Evolutionary conservation across 805 yeast species (phyloP), one percentile per base, ranked within the genome.

Genomic region (Helenozyma baotianmanensis): DNA sequence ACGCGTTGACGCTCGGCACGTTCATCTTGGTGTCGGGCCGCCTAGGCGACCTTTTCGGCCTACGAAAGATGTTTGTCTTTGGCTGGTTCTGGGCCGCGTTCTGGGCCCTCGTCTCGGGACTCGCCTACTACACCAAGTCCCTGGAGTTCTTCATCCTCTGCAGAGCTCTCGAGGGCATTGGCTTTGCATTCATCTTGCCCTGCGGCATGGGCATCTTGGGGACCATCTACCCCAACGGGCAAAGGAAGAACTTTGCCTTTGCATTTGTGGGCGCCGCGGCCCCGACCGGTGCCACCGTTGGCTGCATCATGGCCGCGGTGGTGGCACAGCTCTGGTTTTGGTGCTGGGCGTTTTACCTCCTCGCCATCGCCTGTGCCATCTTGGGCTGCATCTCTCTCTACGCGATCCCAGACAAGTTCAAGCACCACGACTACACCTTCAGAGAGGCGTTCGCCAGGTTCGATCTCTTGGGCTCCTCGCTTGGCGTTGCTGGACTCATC

Each of bases 31-130:
- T 78, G 4, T 71, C 82, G 23, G 92, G 92, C 7, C 67, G 79
- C 30, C 49, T 81, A 28, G 92, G 94, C 21, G 94, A 83, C 48
- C 60, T 82, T 9, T 76, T 74, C 44, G 92, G 92, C 0, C 62
- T 80, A 33, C 78, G 76, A 37, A 58, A 52, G 25, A 55, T 76
- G n/a, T 63, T 79, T 33, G 25, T 76, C 0, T 45, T 63, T 4
- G 87, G 90, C 1, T 77, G 78, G 55, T 29, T 55, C 6, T 72
- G 83, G 76, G 56, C 70, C 2, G 46, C 68, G 0, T 21, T 81
- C 0, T 79, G 87, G 82, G 61, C 78, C 1, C 42, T 81, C 29
- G 55, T 83, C 13, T 68, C 75, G 3, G 90, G 89, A 0, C 47
- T 82, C 3, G 59, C 83, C 0, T 53, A 58, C 12, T 82, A 74